Evolutionary conservation across 768 basidiomycete species (phyloP), one percentile per base, ranked within the genome.

Genomic region (Amanita pseudoporphyria): DNA sequence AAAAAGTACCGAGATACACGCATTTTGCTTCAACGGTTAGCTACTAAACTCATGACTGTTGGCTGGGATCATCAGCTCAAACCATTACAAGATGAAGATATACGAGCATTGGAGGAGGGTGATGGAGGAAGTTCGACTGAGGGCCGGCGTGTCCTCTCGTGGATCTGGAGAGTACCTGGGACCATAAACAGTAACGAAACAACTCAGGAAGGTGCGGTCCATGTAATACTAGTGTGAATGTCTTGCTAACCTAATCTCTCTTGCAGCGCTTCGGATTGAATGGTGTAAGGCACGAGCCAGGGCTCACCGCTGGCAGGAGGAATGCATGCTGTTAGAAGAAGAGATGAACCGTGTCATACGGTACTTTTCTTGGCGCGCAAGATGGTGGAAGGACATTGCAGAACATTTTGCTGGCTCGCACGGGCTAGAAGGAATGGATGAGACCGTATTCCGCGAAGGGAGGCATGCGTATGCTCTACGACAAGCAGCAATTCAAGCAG

Each of bases 281-380:
- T n/a, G n/a, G n/a, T n/a, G n/a, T n/a, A n/a, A n/a, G n/a, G 33
- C 46, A 22, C 31, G 35, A 3, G 46, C 46, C 5, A 6, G 46
- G 18, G 46, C 46, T 16, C 33, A 47, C 19, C 46, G 35, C 2
- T 47, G 46, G 46, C 46, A 47, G 21, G 46, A 47, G 18, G 32
- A 47, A 47, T 47, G 46, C 22, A 18, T 47, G 3, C 32, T 36
- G 4, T 21, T 47, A 12, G 19, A 47, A 7, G 46, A 47, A 22
- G 46, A 47, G 18, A 47, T 47, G 46, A 6, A 9, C 2, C 35
- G 46, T 9, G 46, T 47, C 16, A 9, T 37, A 12, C 33, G 21
- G 19, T 47, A 16, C 26, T 47, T 47, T 18, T 3, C 21, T 6
- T 37, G 19, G 31, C 21, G 18, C 4, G 31, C 10, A 4, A 7